Percentiles rank a stretch among this genome's conserved stretches.
Evolutionary conservation across 495 filamentous ascomycete species (phyloP).

Genomic region (Bombardia bombarda): DNA sequence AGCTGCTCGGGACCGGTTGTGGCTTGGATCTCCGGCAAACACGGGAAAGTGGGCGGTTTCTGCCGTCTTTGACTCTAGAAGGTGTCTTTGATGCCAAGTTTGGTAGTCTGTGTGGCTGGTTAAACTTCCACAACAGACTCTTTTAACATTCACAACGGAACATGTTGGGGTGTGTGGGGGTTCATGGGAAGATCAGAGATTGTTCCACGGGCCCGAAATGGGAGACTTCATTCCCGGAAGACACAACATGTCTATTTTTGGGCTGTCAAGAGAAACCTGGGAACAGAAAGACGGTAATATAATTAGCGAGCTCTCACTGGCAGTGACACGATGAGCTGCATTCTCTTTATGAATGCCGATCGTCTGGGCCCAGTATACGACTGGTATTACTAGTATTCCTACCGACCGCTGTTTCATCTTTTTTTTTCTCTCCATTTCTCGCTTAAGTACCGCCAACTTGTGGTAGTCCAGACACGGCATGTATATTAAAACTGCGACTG

Average conservation of each 20-base stretch:
- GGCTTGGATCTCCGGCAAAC: background rate
- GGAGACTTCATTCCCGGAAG: slow-evolving; percentile 1
- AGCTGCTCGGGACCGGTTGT: slow-evolving; percentile 1
- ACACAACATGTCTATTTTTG: slow-evolving; percentile 7
- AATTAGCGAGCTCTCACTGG: background rate
- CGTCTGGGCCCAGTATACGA: no score
- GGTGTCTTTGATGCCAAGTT: no score
- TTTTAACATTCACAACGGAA: background rate
- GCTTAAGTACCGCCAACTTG: background rate
- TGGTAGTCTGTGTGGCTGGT: background rate
- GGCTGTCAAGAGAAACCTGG: background rate
- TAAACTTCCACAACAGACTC: background rate
- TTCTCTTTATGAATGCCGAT: background rate
- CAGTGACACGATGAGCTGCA: background rate
- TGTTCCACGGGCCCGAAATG: no score
- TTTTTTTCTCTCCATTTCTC: background rate
- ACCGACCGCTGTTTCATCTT: slow-evolving; percentile 1
- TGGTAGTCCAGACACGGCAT: background rate
- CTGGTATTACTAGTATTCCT: background rate
- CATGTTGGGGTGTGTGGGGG: background rate
- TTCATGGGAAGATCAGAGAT: background rate
- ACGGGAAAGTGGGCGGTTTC: background rate
- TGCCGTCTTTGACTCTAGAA: background rate
- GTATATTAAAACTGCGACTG: slow-evolving; percentile 6
- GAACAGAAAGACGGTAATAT: background rate